phyloP scores from a whole-genome alignment of 371 early-diverging fungal genomes.

The Zychaea mexicana region DNA sequence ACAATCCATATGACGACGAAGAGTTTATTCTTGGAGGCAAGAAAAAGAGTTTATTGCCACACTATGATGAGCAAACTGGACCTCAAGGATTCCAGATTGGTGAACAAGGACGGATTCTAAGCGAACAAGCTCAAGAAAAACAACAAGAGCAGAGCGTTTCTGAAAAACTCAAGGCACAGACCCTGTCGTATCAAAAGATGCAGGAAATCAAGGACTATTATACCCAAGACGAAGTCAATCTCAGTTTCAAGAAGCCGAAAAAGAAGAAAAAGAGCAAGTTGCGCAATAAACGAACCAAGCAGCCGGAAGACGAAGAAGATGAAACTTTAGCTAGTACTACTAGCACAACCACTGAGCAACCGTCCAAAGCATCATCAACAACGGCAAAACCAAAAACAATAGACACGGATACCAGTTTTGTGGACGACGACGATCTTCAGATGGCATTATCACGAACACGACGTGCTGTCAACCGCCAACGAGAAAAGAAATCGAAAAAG shows the following conservation, averaged over 20 bases:
- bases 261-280: constrained; percentile 59
- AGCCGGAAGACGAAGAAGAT: constrained; percentile 35
- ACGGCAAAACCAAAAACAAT: constrained; percentile 3
- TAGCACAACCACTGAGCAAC: constrained; percentile 10
- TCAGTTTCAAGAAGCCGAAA: constrained; percentile 80
- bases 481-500: constrained; percentile 38
- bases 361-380: constrained; percentile 3
- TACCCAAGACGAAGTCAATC: constrained; percentile 82
- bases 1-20: constrained; percentile 84
- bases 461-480: constrained; percentile 62
- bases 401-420: constrained; percentile 71
- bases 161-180: constrained; percentile 62
- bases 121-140: constrained; percentile 21
- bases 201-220: constrained; percentile 77
- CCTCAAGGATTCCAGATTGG: constrained; percentile 53
- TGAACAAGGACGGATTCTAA: constrained; percentile 17
- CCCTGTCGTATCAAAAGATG: constrained; percentile 66
- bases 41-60: constrained; percentile 68
- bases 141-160: constrained; percentile 44
- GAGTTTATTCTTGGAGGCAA: constrained; percentile 56
- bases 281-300: constrained; percentile 44
- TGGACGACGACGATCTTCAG: constrained; percentile 95
- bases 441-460: constrained; percentile 78
- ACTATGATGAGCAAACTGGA: constrained; percentile 81
- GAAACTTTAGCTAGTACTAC: constrained; percentile 1